Evolutionary conservation across 176 grass and related monocot genomes (phyloP).

Genomic region (Ensete glaucum): DNA sequence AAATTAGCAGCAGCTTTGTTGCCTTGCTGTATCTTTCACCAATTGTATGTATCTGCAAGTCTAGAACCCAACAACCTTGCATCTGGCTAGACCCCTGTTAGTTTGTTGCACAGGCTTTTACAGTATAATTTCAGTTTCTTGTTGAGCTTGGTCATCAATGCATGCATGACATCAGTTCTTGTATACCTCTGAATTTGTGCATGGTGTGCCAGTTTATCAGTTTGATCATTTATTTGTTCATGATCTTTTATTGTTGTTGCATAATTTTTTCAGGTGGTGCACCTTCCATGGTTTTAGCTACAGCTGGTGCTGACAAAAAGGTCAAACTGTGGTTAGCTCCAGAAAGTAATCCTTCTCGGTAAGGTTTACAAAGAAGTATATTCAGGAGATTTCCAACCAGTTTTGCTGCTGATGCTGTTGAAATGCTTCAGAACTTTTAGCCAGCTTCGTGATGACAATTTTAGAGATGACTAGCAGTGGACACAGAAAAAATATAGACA

Average conservation of each 20-base stretch:
- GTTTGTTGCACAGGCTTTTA: neutral
- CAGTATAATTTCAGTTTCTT: neutral
- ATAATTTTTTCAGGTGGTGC: slow-evolving; percentile 36
- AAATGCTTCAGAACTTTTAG: slow-evolving; percentile 2
- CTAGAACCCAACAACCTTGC: neutral
- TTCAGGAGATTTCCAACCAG: neutral
- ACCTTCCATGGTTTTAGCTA: slow-evolving; percentile 40
- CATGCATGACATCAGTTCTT: neutral
- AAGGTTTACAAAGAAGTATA: neutral
- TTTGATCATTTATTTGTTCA: neutral
- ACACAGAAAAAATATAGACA: neutral
- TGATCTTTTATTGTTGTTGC: slow-evolving; percentile 10
- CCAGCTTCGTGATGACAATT: neutral
- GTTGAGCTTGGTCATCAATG: neutral
- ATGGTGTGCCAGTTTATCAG: neutral
- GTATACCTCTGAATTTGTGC: neutral
- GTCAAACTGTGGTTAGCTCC: slow-evolving; percentile 90
- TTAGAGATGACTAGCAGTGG: neutral
- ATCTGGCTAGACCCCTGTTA: neutral
- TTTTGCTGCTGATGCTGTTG: neutral
- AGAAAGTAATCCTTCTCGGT: slow-evolving; percentile 32
- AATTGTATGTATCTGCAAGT: neutral
- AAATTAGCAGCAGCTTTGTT: neutral
- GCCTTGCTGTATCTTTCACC: neutral
- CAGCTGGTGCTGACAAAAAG: slow-evolving; percentile 63